Conservation (phyloP, 768 basidiomycete genomes). For the Chalciporus pseudorubinellus region DNA sequence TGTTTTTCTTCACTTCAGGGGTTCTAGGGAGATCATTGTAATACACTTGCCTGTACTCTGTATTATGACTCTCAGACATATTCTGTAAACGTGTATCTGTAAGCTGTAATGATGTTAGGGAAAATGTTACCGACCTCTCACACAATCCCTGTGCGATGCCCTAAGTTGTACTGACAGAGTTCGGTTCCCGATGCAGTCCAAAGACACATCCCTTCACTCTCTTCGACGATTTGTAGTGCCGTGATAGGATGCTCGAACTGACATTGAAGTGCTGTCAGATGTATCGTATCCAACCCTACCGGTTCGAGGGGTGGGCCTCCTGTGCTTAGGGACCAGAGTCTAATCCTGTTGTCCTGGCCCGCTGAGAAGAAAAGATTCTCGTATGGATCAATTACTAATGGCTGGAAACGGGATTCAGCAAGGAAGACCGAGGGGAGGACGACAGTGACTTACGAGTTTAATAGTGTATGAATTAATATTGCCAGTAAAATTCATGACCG, state of each 20-base stretch:
- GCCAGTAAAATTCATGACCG: slow-evolving; percentile 48
- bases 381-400: slow-evolving; percentile 54
- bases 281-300: neutral
- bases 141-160: slow-evolving; percentile 30
- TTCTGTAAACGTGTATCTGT: slow-evolving; percentile 12
- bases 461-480: slow-evolving; percentile 55
- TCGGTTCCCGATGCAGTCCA: slow-evolving; percentile 51
- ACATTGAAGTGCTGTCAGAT: slow-evolving; percentile 32
- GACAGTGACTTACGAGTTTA: slow-evolving; percentile 44
- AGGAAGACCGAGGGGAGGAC: neutral
- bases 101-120: too few relatives aligned
- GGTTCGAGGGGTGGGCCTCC: slow-evolving; percentile 38
- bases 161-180: slow-evolving; percentile 49
- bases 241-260: slow-evolving; percentile 39
- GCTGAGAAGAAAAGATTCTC: slow-evolving; percentile 65
- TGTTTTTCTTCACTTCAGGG: neutral
- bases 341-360: slow-evolving; percentile 61
- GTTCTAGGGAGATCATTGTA: neutral
- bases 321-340: slow-evolving; percentile 65
- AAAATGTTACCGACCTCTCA: neutral
- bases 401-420: slow-evolving; percentile 40
- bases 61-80: slow-evolving; percentile 1
- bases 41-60: neutral
- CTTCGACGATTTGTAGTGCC: slow-evolving; percentile 50
- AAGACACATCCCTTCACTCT: slow-evolving; percentile 40